Base-by-base conservation (phyloP, 208 protist species). In the Trichomonas vaginalis region DNA sequence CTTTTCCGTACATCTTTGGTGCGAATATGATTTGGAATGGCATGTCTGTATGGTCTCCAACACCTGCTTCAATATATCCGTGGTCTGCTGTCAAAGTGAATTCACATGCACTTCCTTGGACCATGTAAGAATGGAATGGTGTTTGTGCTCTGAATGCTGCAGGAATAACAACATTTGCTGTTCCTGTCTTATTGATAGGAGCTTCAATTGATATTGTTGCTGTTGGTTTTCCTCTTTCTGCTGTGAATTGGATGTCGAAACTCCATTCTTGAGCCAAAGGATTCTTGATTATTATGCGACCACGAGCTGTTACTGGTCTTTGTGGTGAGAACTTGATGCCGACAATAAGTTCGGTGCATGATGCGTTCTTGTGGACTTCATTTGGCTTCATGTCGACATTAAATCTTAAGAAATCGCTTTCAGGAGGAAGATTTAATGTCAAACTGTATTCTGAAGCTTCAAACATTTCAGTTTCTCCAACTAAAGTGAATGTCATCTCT, bases 1-100 rank as follows among this genome's bases (percentile, higher is more conserved):
- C 40, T 92, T 92, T 92, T 17, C 86, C 86, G 45, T 92, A 92
- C 86, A 92, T 92, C 46, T 92, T 92, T 48, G 86, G 86, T 1
- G 86, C 86, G 15, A 92, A 92, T 15, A 92, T 45, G n/a, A 92
- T 45, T 6, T 42, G 14, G 17, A 92, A 35, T 4, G 86, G 86
- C 12, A 92, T 17, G 1, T 92, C 86, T 6, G 86, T 92, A 0
- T 23, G 35, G 6, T 92, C 86, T 27, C 14, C 46, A 8, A 48
- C 39, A 0, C 23, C 12, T 12, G 45, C 45, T 32, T 92, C n/a
- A 35, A 92, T 92, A 32, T 51, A 39, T 27, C 86, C 86, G 4
- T 92, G 40, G 15, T 92, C 86, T 37, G 86, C 40, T 51, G 40
- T 48, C 0, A 92, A 17, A 12, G 40, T 35, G 17, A 92, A 92